A percentile compares a stretch with the other conserved stretches of the same genome.
These are phyloP conservation scores for Phaeodactylum tricornutum DNA, from an alignment of 108 stramenopile genomes.

Conservation along the genomic window DNA sequence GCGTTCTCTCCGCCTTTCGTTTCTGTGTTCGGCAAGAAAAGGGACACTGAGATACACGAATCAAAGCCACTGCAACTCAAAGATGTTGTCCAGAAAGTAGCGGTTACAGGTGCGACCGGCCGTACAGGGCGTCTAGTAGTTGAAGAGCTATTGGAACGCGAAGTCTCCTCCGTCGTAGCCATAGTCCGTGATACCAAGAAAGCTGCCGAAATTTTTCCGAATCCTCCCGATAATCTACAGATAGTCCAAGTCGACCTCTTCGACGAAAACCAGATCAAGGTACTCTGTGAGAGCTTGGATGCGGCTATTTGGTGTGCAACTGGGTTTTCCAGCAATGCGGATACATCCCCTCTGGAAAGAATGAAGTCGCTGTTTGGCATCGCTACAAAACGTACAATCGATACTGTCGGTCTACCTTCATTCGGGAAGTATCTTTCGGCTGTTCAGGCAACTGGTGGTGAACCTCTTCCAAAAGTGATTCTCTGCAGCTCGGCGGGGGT, in stretches of 20 bases:
- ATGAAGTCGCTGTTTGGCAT: conserved; percentile 15
- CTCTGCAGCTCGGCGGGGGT: conserved; percentile 75
- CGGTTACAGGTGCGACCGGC: conserved; percentile 77
- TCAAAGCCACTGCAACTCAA: no score
- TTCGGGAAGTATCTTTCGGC: conserved; percentile 25
- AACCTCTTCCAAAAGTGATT: conserved; percentile 46
- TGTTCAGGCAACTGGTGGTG: background rate
- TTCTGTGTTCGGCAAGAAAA: no score
- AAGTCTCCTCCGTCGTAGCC: conserved; percentile 36
- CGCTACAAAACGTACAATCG: conserved; percentile 47
- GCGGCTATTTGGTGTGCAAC: conserved; percentile 82
- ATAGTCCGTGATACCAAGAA: conserved; percentile 48
- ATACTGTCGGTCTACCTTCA: conserved; percentile 54
- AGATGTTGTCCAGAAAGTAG: no score
- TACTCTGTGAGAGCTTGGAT: conserved; percentile 37
- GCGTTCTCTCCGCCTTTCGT: no score
- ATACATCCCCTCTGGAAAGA: conserved; percentile 1
- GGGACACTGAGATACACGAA: no score
- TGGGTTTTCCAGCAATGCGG: conserved; percentile 46
- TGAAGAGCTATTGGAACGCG: conserved; percentile 37
- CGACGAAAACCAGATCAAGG: conserved; percentile 18
- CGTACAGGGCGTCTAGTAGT: conserved; percentile 67
- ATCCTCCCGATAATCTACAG: conserved; percentile 15
- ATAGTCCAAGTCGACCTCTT: conserved; percentile 44
- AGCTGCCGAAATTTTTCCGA: conserved; percentile 5